phyloP scores from a whole-genome alignment of 306 rosid species.

The Quercus robur region DNA sequence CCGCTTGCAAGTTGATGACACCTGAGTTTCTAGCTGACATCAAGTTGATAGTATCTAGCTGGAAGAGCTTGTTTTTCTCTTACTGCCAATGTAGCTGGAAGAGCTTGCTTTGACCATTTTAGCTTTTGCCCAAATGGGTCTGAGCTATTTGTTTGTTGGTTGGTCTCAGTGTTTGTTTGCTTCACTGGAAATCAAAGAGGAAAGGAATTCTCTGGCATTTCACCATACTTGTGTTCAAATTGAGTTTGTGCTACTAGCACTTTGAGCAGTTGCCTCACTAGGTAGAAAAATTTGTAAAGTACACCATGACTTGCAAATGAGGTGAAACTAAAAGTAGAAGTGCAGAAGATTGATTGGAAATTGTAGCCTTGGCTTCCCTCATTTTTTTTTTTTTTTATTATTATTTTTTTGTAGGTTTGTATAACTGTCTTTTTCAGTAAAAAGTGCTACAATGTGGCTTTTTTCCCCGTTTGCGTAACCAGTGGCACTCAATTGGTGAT shows the following conservation, averaged over 20 bases:
- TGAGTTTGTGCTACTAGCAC: neutral
- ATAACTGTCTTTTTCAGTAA: too few relatives aligned
- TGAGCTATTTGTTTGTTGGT: too few relatives aligned
- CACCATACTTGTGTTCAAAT: conserved; percentile 12
- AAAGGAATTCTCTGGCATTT: conserved; percentile 17
- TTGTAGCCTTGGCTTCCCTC: too few relatives aligned
- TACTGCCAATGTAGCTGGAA: neutral
- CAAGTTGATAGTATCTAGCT: conserved; percentile 12
- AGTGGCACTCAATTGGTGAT: neutral
- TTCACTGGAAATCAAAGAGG: too few relatives aligned
- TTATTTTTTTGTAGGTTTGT: too few relatives aligned
- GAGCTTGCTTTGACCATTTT: neutral
- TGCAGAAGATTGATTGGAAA: too few relatives aligned
- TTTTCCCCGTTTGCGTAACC: neutral
- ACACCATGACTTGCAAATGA: too few relatives aligned
- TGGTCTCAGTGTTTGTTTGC: too few relatives aligned
- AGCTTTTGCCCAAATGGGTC: too few relatives aligned
- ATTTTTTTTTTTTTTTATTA: too few relatives aligned
- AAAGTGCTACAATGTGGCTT: neutral
- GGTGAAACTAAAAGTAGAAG: too few relatives aligned
- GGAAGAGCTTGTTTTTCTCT: neutral
- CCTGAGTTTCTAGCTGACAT: conserved; percentile 29
- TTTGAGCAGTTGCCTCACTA: neutral
- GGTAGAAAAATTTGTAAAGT: neutral
- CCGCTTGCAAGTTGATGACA: conserved; percentile 56